Base-by-base conservation (phyloP, 495 filamentous ascomycete genomes). In the Trichocladium antarcticum region DNA sequence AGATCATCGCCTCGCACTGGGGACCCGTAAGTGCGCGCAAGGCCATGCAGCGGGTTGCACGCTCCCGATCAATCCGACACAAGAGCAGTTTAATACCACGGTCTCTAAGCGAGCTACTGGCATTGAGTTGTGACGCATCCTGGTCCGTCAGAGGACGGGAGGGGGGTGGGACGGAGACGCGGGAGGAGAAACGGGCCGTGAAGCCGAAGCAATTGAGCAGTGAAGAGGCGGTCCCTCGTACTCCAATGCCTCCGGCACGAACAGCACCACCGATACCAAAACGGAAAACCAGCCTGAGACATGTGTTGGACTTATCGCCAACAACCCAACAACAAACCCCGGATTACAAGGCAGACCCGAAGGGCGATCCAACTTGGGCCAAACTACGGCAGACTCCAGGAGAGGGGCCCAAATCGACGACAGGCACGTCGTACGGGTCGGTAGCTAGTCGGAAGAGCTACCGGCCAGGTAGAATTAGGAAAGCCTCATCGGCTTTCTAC, bases 1-100 rank as follows among this genome's bases (percentile, higher is more conserved):
- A 61, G 2, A 59, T 75, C 19, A 65, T 75, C 9, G 64, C 67
- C 12, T 65, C 59, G 1, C 68, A 75, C 46, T 73, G 68, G 66
- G 66, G 71, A 0, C 22, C 57, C 0, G 58, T 59, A 5, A 61
- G 58, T 4, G 70, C 73, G 9, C 49, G 56, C 27, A 59, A 68
- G 14, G 43, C 68, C 22, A 66, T 76, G 46, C 60, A 57, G n/a
- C 63, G 57, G 16, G 52, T 71, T 9, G 19, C 59, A 12, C 48
- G 42, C 12, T 57, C 53, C 39, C 57, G 21, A 15, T 17, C 45
- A 20, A 37, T 24, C 41, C 41, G 15, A 48, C 39, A 39, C 41
- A 59, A 45, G 36, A 21, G 2, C 19, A 10, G 16, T n/a, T 17
- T 12, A 29, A 20, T 37, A 7, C 31, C 35, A 0, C 32, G 22